These are phyloP conservation scores for Bolboschoenus planiculmis DNA, from an alignment of 176 grass and related monocot genomes.

Conservation along the genomic window DNA sequence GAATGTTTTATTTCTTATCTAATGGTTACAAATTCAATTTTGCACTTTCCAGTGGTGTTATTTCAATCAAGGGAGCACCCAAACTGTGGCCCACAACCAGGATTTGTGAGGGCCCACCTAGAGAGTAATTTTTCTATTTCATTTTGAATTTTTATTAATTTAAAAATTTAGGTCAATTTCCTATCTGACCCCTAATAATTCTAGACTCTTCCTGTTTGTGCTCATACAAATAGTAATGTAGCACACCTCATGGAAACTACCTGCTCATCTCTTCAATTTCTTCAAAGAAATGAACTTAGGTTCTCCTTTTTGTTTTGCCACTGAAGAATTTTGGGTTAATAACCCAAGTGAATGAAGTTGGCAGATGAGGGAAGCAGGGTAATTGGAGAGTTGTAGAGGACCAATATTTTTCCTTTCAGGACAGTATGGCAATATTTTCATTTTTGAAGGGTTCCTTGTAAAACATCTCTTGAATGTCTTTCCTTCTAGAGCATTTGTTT, in stretches of 20 bases:
- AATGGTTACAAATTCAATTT: conserved; percentile 17
- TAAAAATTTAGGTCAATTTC: not conserved
- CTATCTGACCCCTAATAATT: not conserved
- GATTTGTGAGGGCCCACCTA: conserved; percentile 95
- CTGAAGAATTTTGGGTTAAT: not conserved
- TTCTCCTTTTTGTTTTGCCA: not conserved
- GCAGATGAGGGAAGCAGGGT: not conserved
- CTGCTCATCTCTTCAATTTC: not conserved
- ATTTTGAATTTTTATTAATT: conserved; percentile 15
- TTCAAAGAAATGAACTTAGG: not conserved
- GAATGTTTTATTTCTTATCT: conserved; percentile 12
- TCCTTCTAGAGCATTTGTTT: not conserved
- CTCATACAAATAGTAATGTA: not conserved
- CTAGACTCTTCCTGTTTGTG: not conserved
- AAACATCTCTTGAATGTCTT: not conserved
- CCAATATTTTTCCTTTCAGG: not conserved
- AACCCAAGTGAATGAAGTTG: not conserved
- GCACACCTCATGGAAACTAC: not conserved
- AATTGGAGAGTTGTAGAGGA: not conserved
- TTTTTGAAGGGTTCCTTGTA: not conserved
- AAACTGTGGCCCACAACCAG: conserved; percentile 89
- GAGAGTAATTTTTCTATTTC: conserved; percentile 54
- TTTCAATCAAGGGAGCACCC: conserved; percentile 92
- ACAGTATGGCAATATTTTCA: not conserved
- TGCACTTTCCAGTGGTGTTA: conserved; percentile 65